Evolutionary conservation across 2,329 filamentous ascomycete species (phyloP).

Genomic region (Raffaelea albimanens): DNA sequence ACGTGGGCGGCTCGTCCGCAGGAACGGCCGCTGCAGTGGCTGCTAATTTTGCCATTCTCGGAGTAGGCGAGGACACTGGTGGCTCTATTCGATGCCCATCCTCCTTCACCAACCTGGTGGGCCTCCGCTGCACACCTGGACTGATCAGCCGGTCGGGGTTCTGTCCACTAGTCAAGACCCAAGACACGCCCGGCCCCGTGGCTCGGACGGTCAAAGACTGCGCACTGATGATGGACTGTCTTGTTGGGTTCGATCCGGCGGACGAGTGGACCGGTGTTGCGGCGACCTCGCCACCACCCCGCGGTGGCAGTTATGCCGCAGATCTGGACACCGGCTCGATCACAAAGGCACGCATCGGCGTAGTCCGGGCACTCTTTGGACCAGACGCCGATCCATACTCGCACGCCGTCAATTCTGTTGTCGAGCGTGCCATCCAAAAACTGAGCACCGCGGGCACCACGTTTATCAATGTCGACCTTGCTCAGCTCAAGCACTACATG

Average conservation of each 20-base stretch:
- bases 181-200: slow-evolving; percentile 22
- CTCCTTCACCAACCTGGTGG: slow-evolving; percentile 13
- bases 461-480: slow-evolving; percentile 18
- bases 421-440: slow-evolving; percentile 13
- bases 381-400: slow-evolving; percentile 7
- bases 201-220: slow-evolving; percentile 20
- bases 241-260: slow-evolving; percentile 18
- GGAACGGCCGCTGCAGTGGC: slow-evolving; percentile 14
- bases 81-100: slow-evolving; percentile 14
- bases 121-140: slow-evolving; percentile 13
- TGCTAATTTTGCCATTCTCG: slow-evolving; percentile 14
- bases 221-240: slow-evolving; percentile 19
- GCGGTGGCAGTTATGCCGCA: slow-evolving; percentile 19
- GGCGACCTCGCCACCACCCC: slow-evolving; percentile 14
- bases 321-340: slow-evolving; percentile 10
- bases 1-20: slow-evolving; percentile 13
- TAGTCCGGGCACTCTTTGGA: slow-evolving; percentile 19
- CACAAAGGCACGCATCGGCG: slow-evolving; percentile 13
- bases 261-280: slow-evolving; percentile 18
- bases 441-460: slow-evolving; percentile 14
- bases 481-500: background rate
- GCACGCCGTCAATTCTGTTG: slow-evolving; percentile 16
- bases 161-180: slow-evolving; percentile 17
- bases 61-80: slow-evolving; percentile 14
- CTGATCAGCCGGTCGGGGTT: slow-evolving; percentile 17